Evolutionary conservation across 768 basidiomycete species (phyloP).

Genomic region (Fomitopsis serialis): DNA sequence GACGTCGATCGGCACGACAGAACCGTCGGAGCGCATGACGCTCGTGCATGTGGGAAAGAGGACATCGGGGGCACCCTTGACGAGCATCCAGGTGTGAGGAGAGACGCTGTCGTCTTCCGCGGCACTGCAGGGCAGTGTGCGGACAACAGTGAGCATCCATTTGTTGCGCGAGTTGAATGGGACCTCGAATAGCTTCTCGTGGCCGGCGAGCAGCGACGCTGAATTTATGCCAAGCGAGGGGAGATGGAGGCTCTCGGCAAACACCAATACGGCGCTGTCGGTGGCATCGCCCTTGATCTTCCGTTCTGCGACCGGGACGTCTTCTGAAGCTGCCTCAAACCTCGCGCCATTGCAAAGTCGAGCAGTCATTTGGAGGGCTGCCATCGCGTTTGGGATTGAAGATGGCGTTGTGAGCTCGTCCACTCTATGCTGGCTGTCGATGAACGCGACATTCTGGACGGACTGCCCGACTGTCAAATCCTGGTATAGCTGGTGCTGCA

Average conservation of each 20-base stretch:
- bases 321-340: constrained; percentile 33
- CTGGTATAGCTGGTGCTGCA: neutral
- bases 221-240: constrained; percentile 7
- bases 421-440: constrained; percentile 21
- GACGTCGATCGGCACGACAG: constrained; percentile 25
- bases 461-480: no score
- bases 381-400: constrained; percentile 2
- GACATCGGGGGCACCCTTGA: constrained; percentile 60
- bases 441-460: constrained; percentile 35
- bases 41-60: constrained; percentile 36
- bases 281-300: constrained; percentile 52
- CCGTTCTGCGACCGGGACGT: constrained; percentile 21
- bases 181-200: constrained; percentile 24
- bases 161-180: no score
- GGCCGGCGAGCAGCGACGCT: neutral
- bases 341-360: constrained; percentile 56
- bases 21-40: constrained; percentile 30
- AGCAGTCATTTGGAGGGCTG: constrained; percentile 32
- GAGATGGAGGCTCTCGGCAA: constrained; percentile 29
- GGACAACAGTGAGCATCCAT: constrained; percentile 48
- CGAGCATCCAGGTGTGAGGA: constrained; percentile 29
- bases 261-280: constrained; percentile 49
- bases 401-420: constrained; percentile 19
- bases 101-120: constrained; percentile 22
- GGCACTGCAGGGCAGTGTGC: constrained; percentile 11